Conservation (phyloP, 148 eudicot genomes). For the Rheum nobile region DNA sequence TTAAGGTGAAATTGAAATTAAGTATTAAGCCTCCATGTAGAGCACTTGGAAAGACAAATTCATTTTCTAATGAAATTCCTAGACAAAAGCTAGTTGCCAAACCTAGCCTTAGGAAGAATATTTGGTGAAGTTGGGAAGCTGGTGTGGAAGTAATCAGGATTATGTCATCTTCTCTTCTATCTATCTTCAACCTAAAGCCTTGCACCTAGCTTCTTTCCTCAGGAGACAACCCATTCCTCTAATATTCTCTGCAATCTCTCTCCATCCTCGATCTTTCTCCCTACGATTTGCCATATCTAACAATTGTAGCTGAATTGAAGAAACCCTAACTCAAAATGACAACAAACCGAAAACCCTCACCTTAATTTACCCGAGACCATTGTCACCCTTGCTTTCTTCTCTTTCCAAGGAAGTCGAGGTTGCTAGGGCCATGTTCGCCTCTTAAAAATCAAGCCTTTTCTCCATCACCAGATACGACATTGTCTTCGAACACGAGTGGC, state of each 20-base stretch:
- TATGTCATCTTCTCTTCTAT: neutral
- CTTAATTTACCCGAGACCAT: constrained; percentile 51
- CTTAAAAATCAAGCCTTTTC: constrained; percentile 55
- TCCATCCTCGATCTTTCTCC: neutral
- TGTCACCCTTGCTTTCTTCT: constrained; percentile 65
- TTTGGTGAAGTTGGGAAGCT: too few species aligned
- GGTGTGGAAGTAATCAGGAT: too few species aligned
- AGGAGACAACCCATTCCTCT: neutral
- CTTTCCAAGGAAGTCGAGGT: constrained; percentile 77
- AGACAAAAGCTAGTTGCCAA: too few species aligned
- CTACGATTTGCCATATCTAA: neutral
- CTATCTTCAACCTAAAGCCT: neutral
- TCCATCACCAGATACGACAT: constrained; percentile 38
- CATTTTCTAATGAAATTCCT: too few species aligned
- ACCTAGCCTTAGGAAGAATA: too few species aligned
- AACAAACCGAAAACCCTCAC: constrained; percentile 11
- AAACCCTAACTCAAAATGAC: constrained; percentile 17
- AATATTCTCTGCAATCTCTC: neutral
- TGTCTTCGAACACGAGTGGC: constrained; percentile 75
- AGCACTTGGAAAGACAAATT: too few species aligned
- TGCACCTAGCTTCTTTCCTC: neutral
- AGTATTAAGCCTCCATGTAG: too few species aligned
- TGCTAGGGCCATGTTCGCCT: constrained; percentile 66
- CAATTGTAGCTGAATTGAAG: neutral
- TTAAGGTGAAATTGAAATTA: too few species aligned